Conservation (phyloP, 225 moss, liverwort and hornwort species). For the Polytrichum formosum region DNA sequence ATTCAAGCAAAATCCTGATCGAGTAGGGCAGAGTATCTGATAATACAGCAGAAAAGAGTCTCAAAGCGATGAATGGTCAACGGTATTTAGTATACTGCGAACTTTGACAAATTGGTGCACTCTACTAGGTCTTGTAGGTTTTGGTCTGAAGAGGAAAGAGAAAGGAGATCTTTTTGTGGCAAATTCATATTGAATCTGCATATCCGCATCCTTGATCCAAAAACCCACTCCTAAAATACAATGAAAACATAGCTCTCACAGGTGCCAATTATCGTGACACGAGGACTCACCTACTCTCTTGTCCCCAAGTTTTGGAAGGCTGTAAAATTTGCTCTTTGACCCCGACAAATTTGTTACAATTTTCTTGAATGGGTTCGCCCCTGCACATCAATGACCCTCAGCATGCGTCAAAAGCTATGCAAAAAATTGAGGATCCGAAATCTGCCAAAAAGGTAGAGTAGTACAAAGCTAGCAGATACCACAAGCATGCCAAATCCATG, state of each 20-base stretch:
- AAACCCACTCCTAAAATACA: no score
- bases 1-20: slow-evolving; percentile 81
- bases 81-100: no score
- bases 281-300: slow-evolving; percentile 64
- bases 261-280: no score
- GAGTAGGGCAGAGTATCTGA: slow-evolving; percentile 81
- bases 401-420: slow-evolving; percentile 5
- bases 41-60: background rate
- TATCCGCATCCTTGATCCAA: no score
- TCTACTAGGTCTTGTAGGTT: background rate
- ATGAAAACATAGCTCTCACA: no score
- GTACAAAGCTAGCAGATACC: no score
- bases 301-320: slow-evolving; percentile 73
- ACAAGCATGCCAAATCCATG: no score
- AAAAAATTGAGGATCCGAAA: background rate
- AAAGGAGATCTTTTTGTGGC: no score
- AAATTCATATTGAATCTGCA: no score
- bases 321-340: slow-evolving; percentile 66
- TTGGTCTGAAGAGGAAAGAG: no score
- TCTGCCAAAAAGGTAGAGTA: no score
- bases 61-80: no score
- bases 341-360: slow-evolving; percentile 71
- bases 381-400: slow-evolving; percentile 32
- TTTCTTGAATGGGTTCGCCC: slow-evolving; percentile 64
- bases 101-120: background rate